phyloP scores from a whole-genome alignment of 2,329 filamentous ascomycete species.

The Aspergillus ochraceoroseus region DNA sequence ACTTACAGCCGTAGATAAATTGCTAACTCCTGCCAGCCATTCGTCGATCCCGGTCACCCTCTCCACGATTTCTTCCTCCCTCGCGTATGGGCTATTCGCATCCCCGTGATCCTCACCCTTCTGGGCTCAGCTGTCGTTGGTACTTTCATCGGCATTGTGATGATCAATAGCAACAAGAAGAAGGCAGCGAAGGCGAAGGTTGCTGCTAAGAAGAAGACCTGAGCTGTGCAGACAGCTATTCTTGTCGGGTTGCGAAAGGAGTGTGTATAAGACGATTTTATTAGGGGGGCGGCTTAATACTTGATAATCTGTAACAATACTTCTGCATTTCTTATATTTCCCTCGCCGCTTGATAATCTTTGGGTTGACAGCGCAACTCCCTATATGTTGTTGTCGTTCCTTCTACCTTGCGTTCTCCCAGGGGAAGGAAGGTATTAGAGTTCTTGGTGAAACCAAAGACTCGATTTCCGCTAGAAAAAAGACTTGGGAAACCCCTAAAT shows the following conservation, averaged over 20 bases:
- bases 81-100: slow-evolving; percentile 96
- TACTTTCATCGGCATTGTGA: slow-evolving; percentile 91
- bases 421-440: neutral
- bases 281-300: slow-evolving; percentile 2
- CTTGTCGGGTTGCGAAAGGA: slow-evolving; percentile 3
- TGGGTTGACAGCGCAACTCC: too few species aligned
- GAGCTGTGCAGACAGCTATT: slow-evolving; percentile 2
- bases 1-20: slow-evolving; percentile 1
- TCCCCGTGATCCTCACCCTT: slow-evolving; percentile 92
- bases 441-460: too few species aligned
- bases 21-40: slow-evolving; percentile 60
- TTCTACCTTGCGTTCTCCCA: neutral
- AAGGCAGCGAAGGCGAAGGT: slow-evolving; percentile 91
- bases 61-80: slow-evolving; percentile 94
- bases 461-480: slow-evolving; percentile 1
- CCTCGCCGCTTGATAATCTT: too few species aligned
- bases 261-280: slow-evolving; percentile 5
- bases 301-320: slow-evolving; percentile 12
- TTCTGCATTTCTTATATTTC: slow-evolving; percentile 9
- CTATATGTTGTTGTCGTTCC: too few species aligned
- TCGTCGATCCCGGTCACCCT: slow-evolving; percentile 90
- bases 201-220: slow-evolving; percentile 79
- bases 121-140: slow-evolving; percentile 90
- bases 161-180: slow-evolving; percentile 98
- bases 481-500: neutral